phyloP scores from a whole-genome alignment of 2,329 filamentous ascomycete species.

The Diatrype stigma region DNA sequence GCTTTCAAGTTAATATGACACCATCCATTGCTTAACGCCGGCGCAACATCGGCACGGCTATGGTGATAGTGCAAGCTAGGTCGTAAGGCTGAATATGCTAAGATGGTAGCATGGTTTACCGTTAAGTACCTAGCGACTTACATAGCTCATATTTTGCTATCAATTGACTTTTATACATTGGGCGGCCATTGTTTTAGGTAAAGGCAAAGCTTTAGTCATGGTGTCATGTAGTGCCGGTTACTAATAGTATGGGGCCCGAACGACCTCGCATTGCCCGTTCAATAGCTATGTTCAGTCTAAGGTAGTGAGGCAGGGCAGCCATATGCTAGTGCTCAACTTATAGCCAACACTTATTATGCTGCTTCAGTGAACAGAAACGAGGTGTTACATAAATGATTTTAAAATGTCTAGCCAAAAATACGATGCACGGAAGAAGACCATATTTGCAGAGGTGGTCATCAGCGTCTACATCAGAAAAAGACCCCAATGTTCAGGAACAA shows the following conservation, averaged over 20 bases:
- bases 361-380: too few relatives aligned
- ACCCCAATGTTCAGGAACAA: background rate
- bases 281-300: background rate
- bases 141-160: too few relatives aligned
- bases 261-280: background rate
- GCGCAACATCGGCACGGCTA: background rate
- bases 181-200: background rate
- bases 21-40: background rate
- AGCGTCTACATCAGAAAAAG: background rate
- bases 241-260: background rate
- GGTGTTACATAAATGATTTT: too few relatives aligned
- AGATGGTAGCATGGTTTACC: background rate
- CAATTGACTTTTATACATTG: background rate
- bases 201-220: too few relatives aligned
- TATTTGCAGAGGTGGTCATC: too few relatives aligned
- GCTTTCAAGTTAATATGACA: background rate
- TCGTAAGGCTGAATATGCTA: background rate
- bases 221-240: background rate
- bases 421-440: background rate
- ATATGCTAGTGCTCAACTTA: too few relatives aligned
- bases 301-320: too few relatives aligned
- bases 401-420: too few relatives aligned
- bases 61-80: background rate
- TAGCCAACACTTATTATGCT: too few relatives aligned
- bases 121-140: background rate